These are phyloP conservation scores for Lichtheimia ornata DNA, from an alignment of 371 early-diverging fungal genomes.

Conservation along the genomic window DNA sequence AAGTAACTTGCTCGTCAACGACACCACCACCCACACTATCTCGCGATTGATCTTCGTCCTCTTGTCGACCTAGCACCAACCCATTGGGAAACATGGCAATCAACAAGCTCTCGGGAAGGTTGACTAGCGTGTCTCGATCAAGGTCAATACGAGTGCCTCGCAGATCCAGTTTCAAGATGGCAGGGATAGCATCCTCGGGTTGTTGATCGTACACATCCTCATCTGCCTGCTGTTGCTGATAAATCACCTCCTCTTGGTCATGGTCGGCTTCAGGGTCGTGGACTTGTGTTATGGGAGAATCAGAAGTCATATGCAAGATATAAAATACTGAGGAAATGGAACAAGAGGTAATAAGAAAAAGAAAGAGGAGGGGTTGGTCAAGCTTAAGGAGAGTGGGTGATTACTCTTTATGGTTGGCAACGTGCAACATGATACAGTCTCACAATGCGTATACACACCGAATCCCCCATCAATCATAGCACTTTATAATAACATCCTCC, in stretches of 20 bases:
- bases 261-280: conserved; percentile 32
- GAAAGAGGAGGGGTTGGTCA: background rate
- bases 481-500: too few relatives aligned
- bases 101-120: conserved; percentile 75
- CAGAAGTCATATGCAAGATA: conserved; percentile 29
- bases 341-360: background rate
- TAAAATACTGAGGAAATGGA: background rate
- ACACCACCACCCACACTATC: conserved; percentile 37
- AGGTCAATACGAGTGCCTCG: conserved; percentile 73
- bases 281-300: conserved; percentile 47
- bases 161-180: conserved; percentile 66
- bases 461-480: too few relatives aligned
- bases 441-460: too few relatives aligned
- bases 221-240: conserved; percentile 30
- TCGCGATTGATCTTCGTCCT: conserved; percentile 55
- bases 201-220: conserved; percentile 38
- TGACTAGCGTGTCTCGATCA: conserved; percentile 72
- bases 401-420: too few relatives aligned
- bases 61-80: conserved; percentile 57
- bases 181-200: conserved; percentile 52
- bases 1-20: conserved; percentile 54
- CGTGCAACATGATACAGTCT: too few relatives aligned
- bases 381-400: too few relatives aligned
- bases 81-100: conserved; percentile 88
- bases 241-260: conserved; percentile 33